These are phyloP conservation scores for Clarireedia monteithiana DNA, from an alignment of 2,329 filamentous ascomycete species.

Conservation along the genomic window DNA sequence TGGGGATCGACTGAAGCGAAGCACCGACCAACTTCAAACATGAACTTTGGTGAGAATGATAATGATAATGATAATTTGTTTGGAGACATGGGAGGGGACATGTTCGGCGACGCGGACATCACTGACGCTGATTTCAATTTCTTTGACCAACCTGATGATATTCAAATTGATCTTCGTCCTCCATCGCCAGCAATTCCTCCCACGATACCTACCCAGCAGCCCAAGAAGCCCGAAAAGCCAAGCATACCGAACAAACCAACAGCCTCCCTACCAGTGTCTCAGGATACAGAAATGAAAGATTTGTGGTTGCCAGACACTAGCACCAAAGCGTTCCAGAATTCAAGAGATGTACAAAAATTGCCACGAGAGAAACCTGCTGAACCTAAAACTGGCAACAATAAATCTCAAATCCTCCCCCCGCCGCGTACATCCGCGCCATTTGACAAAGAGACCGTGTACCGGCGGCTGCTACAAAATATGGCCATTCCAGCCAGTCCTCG, in stretches of 20 bases:
- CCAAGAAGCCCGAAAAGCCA: conserved; percentile 2
- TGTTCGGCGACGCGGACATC: conserved; percentile 58
- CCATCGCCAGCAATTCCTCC: not conserved
- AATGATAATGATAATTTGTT: conserved; percentile 46
- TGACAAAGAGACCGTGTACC: conserved; percentile 26
- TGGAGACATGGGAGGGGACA: conserved; percentile 59
- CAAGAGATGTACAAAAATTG: not conserved
- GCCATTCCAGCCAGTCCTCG: not conserved
- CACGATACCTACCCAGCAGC: not conserved
- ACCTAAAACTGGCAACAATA: not conserved
- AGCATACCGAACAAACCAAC: not conserved
- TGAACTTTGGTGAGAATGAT: conserved; percentile 23
- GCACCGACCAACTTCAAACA: conserved; percentile 15
- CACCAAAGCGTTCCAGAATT: no score
- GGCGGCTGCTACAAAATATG: conserved; percentile 14
- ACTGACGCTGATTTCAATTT: conserved; percentile 81
- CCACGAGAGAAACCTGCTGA: not conserved
- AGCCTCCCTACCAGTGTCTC: not conserved
- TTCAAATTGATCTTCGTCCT: conserved; percentile 15
- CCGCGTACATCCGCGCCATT: conserved; percentile 16
- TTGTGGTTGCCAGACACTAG: not conserved
- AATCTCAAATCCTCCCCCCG: not conserved
- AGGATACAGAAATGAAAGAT: conserved; percentile 4
- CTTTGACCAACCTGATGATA: conserved; percentile 55
- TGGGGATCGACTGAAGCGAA: conserved; percentile 24